phyloP scores from a whole-genome alignment of 2,329 filamentous ascomycete genomes.

The Phoma sp. region DNA sequence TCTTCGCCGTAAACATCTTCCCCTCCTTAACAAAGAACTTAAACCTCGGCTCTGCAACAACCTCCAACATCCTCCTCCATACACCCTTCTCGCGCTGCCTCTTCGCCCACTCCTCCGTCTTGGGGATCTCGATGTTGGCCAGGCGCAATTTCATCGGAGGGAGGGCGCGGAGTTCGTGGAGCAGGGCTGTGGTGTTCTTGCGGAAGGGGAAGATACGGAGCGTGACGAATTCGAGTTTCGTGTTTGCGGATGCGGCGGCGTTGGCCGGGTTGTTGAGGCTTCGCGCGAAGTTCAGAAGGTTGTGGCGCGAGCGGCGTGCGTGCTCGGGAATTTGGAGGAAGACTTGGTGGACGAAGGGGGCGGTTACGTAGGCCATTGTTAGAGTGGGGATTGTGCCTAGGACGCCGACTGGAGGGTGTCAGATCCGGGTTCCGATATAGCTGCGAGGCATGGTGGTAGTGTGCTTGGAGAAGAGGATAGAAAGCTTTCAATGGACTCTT shows the following conservation, averaged over 20 bases:
- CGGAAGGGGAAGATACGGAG: conserved; percentile 43
- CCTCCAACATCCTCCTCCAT: conserved; percentile 24
- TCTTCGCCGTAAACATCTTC: conserved; percentile 36
- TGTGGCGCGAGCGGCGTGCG: conserved; percentile 32
- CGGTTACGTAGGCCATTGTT: conserved; percentile 42
- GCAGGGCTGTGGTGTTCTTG: conserved; percentile 35
- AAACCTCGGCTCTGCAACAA: conserved; percentile 38
- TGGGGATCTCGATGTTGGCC: conserved; percentile 43
- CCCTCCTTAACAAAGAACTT: conserved; percentile 48
- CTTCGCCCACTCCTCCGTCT: conserved; percentile 26
- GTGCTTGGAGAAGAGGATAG: neutral
- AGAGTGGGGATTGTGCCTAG: conserved; percentile 41
- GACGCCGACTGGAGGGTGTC: conserved; percentile 31
- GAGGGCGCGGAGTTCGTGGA: conserved; percentile 43
- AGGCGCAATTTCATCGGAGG: conserved; percentile 33
- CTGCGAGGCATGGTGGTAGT: neutral
- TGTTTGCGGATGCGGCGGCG: conserved; percentile 25
- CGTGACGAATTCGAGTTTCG: conserved; percentile 44
- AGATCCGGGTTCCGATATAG: neutral
- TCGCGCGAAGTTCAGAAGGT: conserved; percentile 35
- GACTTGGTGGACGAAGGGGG: conserved; percentile 45
- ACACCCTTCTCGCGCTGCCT: conserved; percentile 28
- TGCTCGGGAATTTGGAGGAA: conserved; percentile 40
- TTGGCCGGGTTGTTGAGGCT: conserved; percentile 20
- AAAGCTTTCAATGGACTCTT: neutral